Evolutionary conservation across 192 early-diverging fungal genomes (phyloP).

Genomic region (Ambispora gerdemannii): DNA sequence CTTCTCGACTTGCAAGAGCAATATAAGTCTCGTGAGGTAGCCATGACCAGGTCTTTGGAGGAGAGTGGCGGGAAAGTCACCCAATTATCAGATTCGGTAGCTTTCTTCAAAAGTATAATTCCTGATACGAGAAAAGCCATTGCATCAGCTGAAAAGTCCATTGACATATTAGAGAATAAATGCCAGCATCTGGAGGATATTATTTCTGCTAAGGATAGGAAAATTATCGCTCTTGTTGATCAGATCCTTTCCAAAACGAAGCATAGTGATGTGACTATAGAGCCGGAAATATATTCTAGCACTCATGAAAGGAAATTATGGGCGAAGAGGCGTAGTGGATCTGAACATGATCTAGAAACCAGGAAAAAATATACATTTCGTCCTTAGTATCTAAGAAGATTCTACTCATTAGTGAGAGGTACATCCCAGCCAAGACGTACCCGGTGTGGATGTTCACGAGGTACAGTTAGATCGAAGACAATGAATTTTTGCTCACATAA

Average conservation of each 20-base stretch:
- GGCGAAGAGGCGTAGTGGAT: background rate
- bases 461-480: slow-evolving; percentile 8
- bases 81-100: no score
- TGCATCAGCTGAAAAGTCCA: slow-evolving; percentile 19
- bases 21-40: slow-evolving; percentile 9
- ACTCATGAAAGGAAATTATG: background rate
- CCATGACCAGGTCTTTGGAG: slow-evolving; percentile 14
- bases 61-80: no score
- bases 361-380: slow-evolving; percentile 15
- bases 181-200: slow-evolving; percentile 9
- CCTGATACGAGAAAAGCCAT: slow-evolving; percentile 18
- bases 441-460: background rate
- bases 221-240: slow-evolving; percentile 24
- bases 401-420: no score
- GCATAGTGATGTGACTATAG: slow-evolving; percentile 10
- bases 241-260: slow-evolving; percentile 10
- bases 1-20: background rate
- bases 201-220: slow-evolving; percentile 11
- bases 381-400: no score
- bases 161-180: slow-evolving; percentile 19
- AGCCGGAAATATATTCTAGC: background rate
- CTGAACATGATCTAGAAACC: slow-evolving; percentile 6
- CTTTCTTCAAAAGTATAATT: slow-evolving; percentile 12
- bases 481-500: slow-evolving; percentile 9
- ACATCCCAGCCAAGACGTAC: slow-evolving; percentile 2